Evolutionary conservation across 495 filamentous ascomycete genomes (phyloP), one percentile per base, ranked within the genome.

Genomic region (Aspergillus diversus): DNA sequence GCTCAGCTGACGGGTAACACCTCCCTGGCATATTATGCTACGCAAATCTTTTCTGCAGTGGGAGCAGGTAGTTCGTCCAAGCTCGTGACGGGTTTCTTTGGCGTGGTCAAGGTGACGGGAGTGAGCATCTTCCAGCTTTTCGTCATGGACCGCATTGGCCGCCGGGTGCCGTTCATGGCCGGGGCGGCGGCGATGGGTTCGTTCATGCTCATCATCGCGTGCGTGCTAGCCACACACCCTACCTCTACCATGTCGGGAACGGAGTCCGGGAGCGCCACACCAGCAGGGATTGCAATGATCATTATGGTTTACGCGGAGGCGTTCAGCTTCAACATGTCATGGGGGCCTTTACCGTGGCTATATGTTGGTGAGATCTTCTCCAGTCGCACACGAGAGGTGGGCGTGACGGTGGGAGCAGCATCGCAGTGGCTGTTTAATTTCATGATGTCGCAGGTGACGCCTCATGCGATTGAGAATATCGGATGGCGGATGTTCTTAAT

Each of bases 391-490:
- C 77, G 80, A 5, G 77, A 82, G 56, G 71, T 77, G 21, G 81
- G 79, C 13, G 75, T 83, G 16, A 77, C 74, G 7, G 69, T 81
- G 21, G 78, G 75, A 0, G 78, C 80, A 0, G 77, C 83, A 0
- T 82, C 82, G 0, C 81, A 84, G 63, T 86, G 83, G 82, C 65
- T 85, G 12, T 84, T 85, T 71, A 84, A 84, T 60, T 86, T 85
- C 57, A 76, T 77, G 48, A 79, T 84, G 73, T 81, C 78, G 4
- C 77, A 83, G 56, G 76, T 84, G 39, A 85, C 80, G 11, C 83
- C 84, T 4, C 75, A 79, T 56, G 80, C 82, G 9, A 73, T 84
- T 39, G 75, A 73, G 12, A 80, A 82, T 50, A 83, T 85, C 46
- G 75, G 77, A 4, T 85, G 78, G 78, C 63, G 75, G 17, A 83